Evolutionary conservation across 225 moss, liverwort and hornwort genomes (phyloP).

Genomic region (Bryum argenteum): DNA sequence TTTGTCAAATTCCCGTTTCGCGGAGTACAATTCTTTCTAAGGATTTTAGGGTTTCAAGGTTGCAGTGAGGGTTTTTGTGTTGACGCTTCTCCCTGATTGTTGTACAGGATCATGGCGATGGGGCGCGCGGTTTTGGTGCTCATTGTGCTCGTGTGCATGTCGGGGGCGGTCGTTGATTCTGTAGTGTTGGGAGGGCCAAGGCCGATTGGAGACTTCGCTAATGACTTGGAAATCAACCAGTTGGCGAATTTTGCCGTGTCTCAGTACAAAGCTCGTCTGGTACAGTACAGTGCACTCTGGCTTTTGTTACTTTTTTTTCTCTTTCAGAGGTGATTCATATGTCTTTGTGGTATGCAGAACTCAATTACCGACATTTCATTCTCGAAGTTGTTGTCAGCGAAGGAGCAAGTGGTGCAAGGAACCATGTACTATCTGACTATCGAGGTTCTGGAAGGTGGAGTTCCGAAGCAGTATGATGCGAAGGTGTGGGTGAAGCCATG

Average conservation of each 20-base stretch:
- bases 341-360: conserved; percentile 29
- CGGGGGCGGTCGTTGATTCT: not conserved
- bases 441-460: conserved; percentile 55
- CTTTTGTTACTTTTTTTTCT: not conserved
- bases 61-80: too few species aligned
- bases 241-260: conserved; percentile 62
- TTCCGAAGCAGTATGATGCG: conserved; percentile 61
- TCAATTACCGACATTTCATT: conserved; percentile 60
- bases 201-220: conserved; percentile 37
- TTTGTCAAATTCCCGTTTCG: too few species aligned
- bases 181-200: conserved; percentile 27
- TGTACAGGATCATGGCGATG: conserved; percentile 18
- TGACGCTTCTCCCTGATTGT: not conserved
- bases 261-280: conserved; percentile 44
- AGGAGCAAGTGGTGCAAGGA: conserved; percentile 84
- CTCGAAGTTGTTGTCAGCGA: conserved; percentile 69
- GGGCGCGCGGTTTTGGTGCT: conserved; percentile 4
- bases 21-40: too few species aligned
- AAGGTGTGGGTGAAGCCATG: conserved; percentile 72
- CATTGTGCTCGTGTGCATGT: conserved; percentile 26
- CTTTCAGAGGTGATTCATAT: not conserved
- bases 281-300: not conserved
- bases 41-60: too few species aligned
- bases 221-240: conserved; percentile 49
- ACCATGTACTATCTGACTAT: conserved; percentile 78